These are phyloP conservation scores for Trichosporon ovoides DNA, from an alignment of 1,284 basidiomycete genomes.

Conservation along the genomic window DNA sequence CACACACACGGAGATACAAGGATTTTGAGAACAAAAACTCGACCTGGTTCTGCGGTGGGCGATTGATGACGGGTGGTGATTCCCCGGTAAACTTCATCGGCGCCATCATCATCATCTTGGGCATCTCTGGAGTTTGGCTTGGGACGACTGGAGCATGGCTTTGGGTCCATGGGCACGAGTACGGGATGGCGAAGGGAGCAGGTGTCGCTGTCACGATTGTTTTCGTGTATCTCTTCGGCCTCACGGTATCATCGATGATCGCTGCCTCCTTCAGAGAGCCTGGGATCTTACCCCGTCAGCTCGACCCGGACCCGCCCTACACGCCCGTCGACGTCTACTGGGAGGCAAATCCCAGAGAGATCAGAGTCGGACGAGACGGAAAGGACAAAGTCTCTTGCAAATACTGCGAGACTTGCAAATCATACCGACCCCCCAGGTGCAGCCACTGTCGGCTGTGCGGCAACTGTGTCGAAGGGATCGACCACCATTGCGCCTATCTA, in stretches of 20 bases:
- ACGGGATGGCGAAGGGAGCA: slow-evolving; percentile 65
- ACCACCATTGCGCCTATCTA: slow-evolving; percentile 92
- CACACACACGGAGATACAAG: slow-evolving; percentile 53
- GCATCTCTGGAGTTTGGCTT: slow-evolving; percentile 71
- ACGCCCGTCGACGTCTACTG: slow-evolving; percentile 59
- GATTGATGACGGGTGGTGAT: slow-evolving; percentile 75
- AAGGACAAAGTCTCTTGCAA: slow-evolving; percentile 75
- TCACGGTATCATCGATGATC: slow-evolving; percentile 35
- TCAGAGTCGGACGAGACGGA: slow-evolving; percentile 72
- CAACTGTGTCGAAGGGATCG: slow-evolving; percentile 78
- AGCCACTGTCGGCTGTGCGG: slow-evolving; percentile 94
- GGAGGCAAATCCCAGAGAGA: slow-evolving; percentile 69
- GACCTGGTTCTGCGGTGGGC: slow-evolving; percentile 64
- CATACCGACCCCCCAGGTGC: slow-evolving; percentile 80
- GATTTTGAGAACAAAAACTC: slow-evolving; percentile 62
- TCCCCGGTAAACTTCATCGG: slow-evolving; percentile 68
- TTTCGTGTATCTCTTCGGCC: slow-evolving; percentile 44
- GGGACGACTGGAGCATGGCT: slow-evolving; percentile 79
- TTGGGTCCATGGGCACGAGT: slow-evolving; percentile 69
- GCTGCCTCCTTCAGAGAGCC: slow-evolving; percentile 73
- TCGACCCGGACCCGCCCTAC: slow-evolving; percentile 73
- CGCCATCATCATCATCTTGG: slow-evolving; percentile 59
- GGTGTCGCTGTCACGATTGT: slow-evolving; percentile 73
- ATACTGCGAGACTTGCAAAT: slow-evolving; percentile 84
- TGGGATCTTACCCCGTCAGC: slow-evolving; percentile 72